A percentile compares a stretch with the other conserved stretches of the same genome.
phyloP scores from a whole-genome alignment of 257 asterid genomes.

The Gentiana straminea region DNA sequence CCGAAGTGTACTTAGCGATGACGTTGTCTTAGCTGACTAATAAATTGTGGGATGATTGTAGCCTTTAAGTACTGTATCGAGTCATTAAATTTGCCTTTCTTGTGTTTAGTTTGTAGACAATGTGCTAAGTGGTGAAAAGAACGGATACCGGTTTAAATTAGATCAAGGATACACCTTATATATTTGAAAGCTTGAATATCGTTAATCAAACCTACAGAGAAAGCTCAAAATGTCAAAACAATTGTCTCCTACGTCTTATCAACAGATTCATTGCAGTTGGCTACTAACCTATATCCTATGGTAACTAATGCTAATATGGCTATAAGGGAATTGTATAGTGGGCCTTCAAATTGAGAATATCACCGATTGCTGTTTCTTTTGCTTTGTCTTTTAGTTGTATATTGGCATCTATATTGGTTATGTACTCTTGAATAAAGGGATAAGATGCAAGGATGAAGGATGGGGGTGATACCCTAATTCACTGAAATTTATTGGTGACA shows the following conservation, averaged over 20 bases:
- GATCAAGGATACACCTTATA: not conserved
- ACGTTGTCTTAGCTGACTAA: not conserved
- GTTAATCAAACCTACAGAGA: not conserved
- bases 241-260: not conserved
- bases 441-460: no score
- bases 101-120: not conserved
- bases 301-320: no score
- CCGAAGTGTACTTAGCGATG: constrained; percentile 7
- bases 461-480: no score
- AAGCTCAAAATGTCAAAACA: not conserved
- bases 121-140: constrained; percentile 1
- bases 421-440: no score
- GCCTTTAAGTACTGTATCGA: not conserved
- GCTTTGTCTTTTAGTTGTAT: no score
- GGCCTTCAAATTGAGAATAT: no score
- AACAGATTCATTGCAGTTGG: no score
- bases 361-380: no score
- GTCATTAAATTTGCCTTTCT: not conserved
- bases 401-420: no score
- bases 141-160: not conserved
- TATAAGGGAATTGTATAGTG: no score
- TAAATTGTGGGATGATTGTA: not conserved
- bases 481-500: no score
- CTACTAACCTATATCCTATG: no score
- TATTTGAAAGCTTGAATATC: not conserved